A percentile compares a stretch with the other conserved stretches of the same genome.
These are phyloP conservation scores for Hypomontagnella submonticulosa DNA, from an alignment of 495 filamentous ascomycete genomes.

Conservation along the genomic window DNA sequence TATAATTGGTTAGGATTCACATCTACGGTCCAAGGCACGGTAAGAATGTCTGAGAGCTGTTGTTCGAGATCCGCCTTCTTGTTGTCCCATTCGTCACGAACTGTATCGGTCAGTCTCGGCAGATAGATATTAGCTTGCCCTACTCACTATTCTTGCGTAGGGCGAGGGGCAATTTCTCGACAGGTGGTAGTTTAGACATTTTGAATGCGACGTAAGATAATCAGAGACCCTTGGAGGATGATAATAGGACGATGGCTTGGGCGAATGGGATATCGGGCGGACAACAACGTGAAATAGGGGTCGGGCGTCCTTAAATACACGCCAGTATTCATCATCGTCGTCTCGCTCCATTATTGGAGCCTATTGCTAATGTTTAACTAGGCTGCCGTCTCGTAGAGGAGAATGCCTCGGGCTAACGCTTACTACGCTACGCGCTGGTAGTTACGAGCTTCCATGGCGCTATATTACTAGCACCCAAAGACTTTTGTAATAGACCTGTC, in stretches of 20 bases:
- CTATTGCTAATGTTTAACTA: constrained; percentile 7
- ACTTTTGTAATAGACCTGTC: constrained; percentile 3
- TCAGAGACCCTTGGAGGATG: background rate
- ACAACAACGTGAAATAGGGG: background rate
- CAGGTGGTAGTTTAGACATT: constrained; percentile 56
- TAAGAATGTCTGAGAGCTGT: constrained; percentile 55
- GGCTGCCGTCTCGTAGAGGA: background rate
- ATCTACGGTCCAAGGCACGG: constrained; percentile 60
- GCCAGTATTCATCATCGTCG: background rate
- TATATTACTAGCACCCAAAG: background rate
- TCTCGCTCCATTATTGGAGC: background rate
- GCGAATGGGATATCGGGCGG: background rate
- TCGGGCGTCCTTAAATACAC: constrained; percentile 9
- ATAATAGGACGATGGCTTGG: background rate
- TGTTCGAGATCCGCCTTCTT: constrained; percentile 57
- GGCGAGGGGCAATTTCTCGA: constrained; percentile 64
- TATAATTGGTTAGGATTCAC: constrained; percentile 59
- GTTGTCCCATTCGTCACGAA: constrained; percentile 64
- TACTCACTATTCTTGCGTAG: constrained; percentile 62
- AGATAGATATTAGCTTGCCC: background rate
- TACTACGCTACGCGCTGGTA: background rate
- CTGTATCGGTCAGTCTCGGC: constrained; percentile 41
- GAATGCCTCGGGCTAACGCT: constrained; percentile 23
- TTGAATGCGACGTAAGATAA: constrained; percentile 11
- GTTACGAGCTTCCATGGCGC: background rate